These are phyloP conservation scores for Tulasnella sp. DNA, from an alignment of 768 basidiomycete species.

Conservation along the genomic window DNA sequence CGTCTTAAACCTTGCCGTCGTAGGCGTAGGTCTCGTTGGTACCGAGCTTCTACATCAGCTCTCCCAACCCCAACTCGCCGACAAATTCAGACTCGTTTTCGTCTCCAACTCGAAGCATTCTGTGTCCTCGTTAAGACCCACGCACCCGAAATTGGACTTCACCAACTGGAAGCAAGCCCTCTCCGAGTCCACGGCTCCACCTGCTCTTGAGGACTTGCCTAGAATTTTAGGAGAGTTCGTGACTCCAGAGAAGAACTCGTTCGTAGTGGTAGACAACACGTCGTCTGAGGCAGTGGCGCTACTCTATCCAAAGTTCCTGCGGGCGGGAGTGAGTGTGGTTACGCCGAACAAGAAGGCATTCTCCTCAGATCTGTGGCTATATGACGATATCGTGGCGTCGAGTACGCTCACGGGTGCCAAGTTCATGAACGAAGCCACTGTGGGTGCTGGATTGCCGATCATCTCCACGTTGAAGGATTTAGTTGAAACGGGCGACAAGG, in stretches of 20 bases:
- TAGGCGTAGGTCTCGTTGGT: constrained; percentile 92
- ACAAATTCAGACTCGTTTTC: constrained; percentile 55
- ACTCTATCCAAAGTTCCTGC: constrained; percentile 70
- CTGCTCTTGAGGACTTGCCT: constrained; percentile 29
- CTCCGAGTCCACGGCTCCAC: constrained; percentile 35
- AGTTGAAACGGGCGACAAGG: constrained; percentile 86
- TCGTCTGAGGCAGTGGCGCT: constrained; percentile 72
- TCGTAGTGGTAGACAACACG: constrained; percentile 84
- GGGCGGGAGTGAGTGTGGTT: constrained; percentile 71
- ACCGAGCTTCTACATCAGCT: constrained; percentile 78
- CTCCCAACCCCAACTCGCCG: constrained; percentile 45
- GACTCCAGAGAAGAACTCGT: constrained; percentile 36
- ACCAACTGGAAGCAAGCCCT: constrained; percentile 41
- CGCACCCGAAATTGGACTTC: constrained; percentile 29
- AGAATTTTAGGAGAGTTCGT: constrained; percentile 36
- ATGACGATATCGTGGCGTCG: constrained; percentile 53
- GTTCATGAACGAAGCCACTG: constrained; percentile 80
- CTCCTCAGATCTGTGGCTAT: constrained; percentile 60
- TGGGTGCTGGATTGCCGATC: constrained; percentile 91
- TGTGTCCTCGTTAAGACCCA: constrained; percentile 35
- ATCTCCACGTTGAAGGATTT: constrained; percentile 87
- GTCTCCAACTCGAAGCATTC: constrained; percentile 57
- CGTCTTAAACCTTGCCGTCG: constrained; percentile 48
- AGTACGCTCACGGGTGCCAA: constrained; percentile 50
- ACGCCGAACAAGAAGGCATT: constrained; percentile 99